Conservation (phyloP, 2,329 filamentous ascomycete genomes). For the Phaeosphaeria sp. region DNA sequence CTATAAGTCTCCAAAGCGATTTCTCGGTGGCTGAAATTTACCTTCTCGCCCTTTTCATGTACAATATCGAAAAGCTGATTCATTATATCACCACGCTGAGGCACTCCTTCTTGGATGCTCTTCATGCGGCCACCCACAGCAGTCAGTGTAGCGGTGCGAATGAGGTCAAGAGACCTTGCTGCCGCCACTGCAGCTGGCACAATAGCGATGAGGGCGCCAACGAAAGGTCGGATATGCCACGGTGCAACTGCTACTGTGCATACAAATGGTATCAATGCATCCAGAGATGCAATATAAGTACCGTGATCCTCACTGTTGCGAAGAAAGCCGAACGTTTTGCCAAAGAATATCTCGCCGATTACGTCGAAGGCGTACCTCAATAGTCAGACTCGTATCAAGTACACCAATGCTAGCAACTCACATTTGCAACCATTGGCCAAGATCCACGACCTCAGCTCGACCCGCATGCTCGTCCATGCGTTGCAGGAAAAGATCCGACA, state of each 20-base stretch:
- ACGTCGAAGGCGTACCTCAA: conserved; percentile 29
- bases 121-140: conserved; percentile 11
- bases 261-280: conserved; percentile 41
- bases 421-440: conserved; percentile 32
- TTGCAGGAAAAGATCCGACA: conserved; percentile 13
- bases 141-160: conserved; percentile 14
- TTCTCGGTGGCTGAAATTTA: conserved; percentile 39
- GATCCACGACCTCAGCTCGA: conserved; percentile 16
- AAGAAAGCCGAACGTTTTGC: conserved; percentile 22
- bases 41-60: conserved; percentile 35
- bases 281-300: conserved; percentile 31
- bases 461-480: conserved; percentile 21
- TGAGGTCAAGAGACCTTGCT: conserved; percentile 19
- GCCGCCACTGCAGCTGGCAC: conserved; percentile 27
- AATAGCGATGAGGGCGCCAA: conserved; percentile 9
- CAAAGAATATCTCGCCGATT: conserved; percentile 23
- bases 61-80: conserved; percentile 39
- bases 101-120: conserved; percentile 8
- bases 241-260: conserved; percentile 15
- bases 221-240: conserved; percentile 11
- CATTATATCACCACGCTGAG: conserved; percentile 34
- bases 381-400: neutral
- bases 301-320: conserved; percentile 21
- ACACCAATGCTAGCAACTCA: conserved; percentile 15
- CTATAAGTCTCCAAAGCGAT: conserved; percentile 33